Base-by-base conservation (phyloP, 2,329 filamentous ascomycete genomes). In the Gaeumannomyces sp. region DNA sequence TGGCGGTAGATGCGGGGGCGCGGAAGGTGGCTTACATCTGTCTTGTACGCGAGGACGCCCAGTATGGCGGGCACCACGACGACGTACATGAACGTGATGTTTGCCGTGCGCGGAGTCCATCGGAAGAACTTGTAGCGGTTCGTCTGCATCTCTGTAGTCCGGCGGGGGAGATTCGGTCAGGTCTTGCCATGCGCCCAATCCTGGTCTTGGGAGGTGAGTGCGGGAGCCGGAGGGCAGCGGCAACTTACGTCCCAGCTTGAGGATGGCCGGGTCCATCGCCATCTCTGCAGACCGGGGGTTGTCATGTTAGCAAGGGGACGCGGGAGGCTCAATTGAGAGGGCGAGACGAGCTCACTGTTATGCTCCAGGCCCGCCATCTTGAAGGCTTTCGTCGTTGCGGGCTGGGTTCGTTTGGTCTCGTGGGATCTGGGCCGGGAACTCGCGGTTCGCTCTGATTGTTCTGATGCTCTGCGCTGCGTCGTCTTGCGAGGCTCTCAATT, bases 71-170 rank as follows among this genome's bases (percentile, higher is more conserved):
- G 95, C 59, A 97, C 85, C 64, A 89, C 80, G 45, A 88, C 80
- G 66, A 90, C 84, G 77, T 94, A 97, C 69, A 89, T 81, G 74
- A 97, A 86, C 5, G 89, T 88, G 73, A 97, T 78, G 80, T 86
- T 87, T 35, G 92, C 92, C 60, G 92, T 96, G 73, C 90, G 85
- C 63, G 87, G 85, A 50, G 90, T 98, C 92, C 92, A 98, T 77
- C 92, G 86, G 85, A 98, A 99, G 85, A 92, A 97, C 80, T 92
- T 92, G 85, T 93, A 89, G 70, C 95, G 90, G 81, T 91, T 92
- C 73, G 85, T 82, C 73, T 85, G 86, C 87, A 97, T 91, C 76
- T 90, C 93, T 97, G 73, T 64, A 57, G 1, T 16, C 14, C 35
- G 45, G 45, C 45, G 45, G n/a, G 45, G 16, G 45, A n/a, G 45